Conservation (phyloP, 768 basidiomycete genomes). For the Kwoniella sp. region DNA sequence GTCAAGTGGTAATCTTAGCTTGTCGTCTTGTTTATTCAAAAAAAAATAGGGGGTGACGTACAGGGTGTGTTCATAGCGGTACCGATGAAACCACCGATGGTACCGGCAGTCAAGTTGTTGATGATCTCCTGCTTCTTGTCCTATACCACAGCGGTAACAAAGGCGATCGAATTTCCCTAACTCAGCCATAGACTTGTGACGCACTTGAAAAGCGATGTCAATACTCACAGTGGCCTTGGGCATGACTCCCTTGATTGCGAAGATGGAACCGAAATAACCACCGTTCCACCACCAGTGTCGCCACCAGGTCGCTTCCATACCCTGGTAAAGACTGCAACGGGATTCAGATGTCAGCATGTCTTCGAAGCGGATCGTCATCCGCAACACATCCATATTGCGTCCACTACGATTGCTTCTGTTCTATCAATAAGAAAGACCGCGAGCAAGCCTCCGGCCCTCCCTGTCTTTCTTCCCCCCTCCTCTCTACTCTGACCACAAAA, state of each 20-base stretch:
- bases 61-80: slow-evolving; percentile 87
- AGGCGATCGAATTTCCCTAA: too few species aligned
- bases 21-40: too few species aligned
- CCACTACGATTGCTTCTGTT: too few species aligned
- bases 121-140: slow-evolving; percentile 69
- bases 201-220: too few species aligned
- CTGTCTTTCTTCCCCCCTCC: too few species aligned
- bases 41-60: slow-evolving; percentile 47
- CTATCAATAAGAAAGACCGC: too few species aligned
- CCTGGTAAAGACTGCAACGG: slow-evolving; percentile 66
- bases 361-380: too few species aligned
- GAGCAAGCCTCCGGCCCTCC: too few species aligned
- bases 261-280: slow-evolving; percentile 87
- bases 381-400: too few species aligned
- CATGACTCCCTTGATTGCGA: slow-evolving; percentile 74
- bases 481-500: too few species aligned
- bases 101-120: slow-evolving; percentile 91
- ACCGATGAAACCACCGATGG: slow-evolving; percentile 76
- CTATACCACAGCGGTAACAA: slow-evolving; percentile 55
- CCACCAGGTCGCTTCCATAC: slow-evolving; percentile 99
- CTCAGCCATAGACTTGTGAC: too few species aligned
- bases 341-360: slow-evolving; percentile 12
- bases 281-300: slow-evolving; percentile 65
- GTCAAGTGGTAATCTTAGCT: too few species aligned
- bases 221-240: slow-evolving; percentile 79